Base-by-base conservation (phyloP, 1,284 basidiomycete genomes). In the Calocybe gambosa region DNA sequence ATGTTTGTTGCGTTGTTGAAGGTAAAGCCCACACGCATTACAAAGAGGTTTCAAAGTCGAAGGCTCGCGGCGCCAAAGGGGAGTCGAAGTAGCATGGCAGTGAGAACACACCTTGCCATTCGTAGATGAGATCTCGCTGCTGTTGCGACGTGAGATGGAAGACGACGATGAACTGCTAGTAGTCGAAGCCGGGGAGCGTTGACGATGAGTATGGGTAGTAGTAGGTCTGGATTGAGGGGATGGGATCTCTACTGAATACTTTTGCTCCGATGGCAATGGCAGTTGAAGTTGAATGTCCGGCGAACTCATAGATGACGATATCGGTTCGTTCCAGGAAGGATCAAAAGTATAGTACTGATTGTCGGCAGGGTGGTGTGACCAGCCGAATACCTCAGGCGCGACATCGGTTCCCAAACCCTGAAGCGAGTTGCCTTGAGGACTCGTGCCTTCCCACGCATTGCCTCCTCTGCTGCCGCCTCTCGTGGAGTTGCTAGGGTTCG, bases 11-110 rank as follows among this genome's bases (percentile, higher is more conserved):
- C 71, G 61, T 52, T 74, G 73, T 42, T 73, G 70, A 9, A 73
- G 62, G 52, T 74, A 74, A 2, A 74, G 59, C 5, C 73, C 73
- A 46, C 73, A 74, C 4, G 71, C 73, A 45, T 74, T 74, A 49
- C 73, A 74, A 6, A 74, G 55, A 0, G 70, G 68, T 49, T 67
- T 65, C 43, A 69, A 62, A 2, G 70, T 71, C 1, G 61, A 58
- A 0, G 71, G 73, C 45, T 74, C 71, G 18, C 73, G 61, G 34
- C 73, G 63, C 73, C 73, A 74, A n/a, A 74, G 58, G 2, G 72
- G 71, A 4, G 73, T 74, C 1, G 69, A 64, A 0, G 71, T 73
- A 12, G 71, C 69, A 29, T 63, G 63, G 49, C 73, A 74, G 55
- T 74, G 71, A 0, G 71, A 73, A 53, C 73, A 74, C 10, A 58